Percentiles rank a stretch among this genome's conserved stretches.
Conservation (phyloP, 768 basidiomycete species). For the Amanita thiersii region DNA sequence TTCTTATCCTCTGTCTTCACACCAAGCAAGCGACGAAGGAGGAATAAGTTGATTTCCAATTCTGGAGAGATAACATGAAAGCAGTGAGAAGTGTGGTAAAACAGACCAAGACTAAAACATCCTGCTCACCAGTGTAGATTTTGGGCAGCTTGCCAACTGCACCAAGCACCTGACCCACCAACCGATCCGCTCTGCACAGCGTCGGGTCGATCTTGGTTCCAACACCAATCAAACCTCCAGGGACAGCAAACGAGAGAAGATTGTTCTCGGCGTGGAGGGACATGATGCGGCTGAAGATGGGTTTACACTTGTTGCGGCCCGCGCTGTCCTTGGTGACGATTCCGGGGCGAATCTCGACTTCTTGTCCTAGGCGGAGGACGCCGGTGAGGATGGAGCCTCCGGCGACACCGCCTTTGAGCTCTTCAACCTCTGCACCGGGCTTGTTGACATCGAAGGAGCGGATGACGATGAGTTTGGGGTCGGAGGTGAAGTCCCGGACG, state of each 20-base stretch:
- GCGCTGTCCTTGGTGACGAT: constrained; percentile 93
- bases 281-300: constrained; percentile 88
- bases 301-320: constrained; percentile 86
- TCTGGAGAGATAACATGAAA: constrained; percentile 33
- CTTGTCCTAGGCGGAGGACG: constrained; percentile 81
- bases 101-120: no score
- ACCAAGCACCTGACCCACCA: constrained; percentile 95
- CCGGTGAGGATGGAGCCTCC: constrained; percentile 95
- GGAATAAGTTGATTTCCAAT: constrained; percentile 88
- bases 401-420: constrained; percentile 96
- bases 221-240: constrained; percentile 96
- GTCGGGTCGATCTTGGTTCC: constrained; percentile 96
- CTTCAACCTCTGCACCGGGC: constrained; percentile 94
- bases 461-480: constrained; percentile 94
- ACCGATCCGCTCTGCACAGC: constrained; percentile 90
- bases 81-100: background rate
- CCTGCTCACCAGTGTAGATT: constrained; percentile 83
- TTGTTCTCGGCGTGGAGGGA: constrained; percentile 94
- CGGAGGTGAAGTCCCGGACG: constrained; percentile 83
- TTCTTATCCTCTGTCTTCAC: constrained; percentile 99
- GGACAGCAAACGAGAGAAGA: constrained; percentile 89
- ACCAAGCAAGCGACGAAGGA: constrained; percentile 92
- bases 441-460: constrained; percentile 99
- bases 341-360: constrained; percentile 95
- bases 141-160: constrained; percentile 91